A percentile compares a stretch with the other conserved stretches of the same genome.
Conservation (phyloP, 2,329 filamentous ascomycete species). For the Lasiodiplodia sp. region DNA sequence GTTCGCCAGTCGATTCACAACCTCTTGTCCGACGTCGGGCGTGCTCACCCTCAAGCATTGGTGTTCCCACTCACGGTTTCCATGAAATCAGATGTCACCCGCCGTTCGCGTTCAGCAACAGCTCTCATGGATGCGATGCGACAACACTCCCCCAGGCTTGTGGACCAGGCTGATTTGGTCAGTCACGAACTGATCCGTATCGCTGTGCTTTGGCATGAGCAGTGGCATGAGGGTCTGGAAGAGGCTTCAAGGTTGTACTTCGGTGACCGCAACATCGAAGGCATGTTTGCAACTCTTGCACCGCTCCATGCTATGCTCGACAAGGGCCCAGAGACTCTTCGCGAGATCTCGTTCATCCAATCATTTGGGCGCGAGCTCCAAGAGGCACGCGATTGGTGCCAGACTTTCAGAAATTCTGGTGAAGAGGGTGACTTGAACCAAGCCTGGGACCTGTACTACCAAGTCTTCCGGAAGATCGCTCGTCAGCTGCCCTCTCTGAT, state of each 20-base stretch:
- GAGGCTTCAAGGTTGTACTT: conserved; percentile 97
- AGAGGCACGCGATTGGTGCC: conserved; percentile 95
- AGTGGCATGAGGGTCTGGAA: conserved; percentile 97
- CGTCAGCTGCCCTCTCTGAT: conserved; percentile 93
- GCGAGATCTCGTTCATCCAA: conserved; percentile 97
- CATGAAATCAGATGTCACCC: conserved; percentile 91
- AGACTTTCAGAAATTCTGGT: conserved; percentile 85
- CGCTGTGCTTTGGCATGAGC: conserved; percentile 96
- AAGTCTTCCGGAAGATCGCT: conserved; percentile 94
- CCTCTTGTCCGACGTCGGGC: conserved; percentile 88
- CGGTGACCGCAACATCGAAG: conserved; percentile 95
- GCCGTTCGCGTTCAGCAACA: conserved; percentile 84
- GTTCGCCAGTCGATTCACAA: conserved; percentile 93
- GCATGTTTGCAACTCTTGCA: conserved; percentile 91
- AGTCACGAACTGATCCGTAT: conserved; percentile 97
- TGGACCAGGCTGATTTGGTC: conserved; percentile 93
- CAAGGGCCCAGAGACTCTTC: conserved; percentile 86
- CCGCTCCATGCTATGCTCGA: conserved; percentile 93
- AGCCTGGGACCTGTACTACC: conserved; percentile 99
- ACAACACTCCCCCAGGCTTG: conserved; percentile 88
- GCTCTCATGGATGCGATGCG: conserved; percentile 99
- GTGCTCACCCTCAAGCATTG: conserved; percentile 92
- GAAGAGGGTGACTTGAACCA: conserved; percentile 96
- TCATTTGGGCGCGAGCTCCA: conserved; percentile 95
- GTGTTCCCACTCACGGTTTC: conserved; percentile 97